Evolutionary conservation across 305 asterid genomes (phyloP), one percentile per base, ranked within the genome.

Genomic region (Coffea humblotiana): DNA sequence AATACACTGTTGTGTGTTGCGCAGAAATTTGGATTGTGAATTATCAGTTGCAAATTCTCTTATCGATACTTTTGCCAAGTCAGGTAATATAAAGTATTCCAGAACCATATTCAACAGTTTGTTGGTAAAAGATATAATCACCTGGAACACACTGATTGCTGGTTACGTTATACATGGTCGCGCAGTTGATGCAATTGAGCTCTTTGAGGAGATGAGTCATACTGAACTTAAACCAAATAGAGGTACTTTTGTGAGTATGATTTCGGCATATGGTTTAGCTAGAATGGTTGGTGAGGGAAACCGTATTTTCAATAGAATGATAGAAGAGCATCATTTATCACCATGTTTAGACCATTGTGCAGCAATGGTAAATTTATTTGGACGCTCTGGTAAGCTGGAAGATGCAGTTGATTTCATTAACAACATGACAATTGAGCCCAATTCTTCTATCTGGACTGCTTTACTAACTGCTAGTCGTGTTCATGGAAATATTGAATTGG

Each of bases 111-210:
- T 91, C 76, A 74, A 83, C 68, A 86, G 86, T 78, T 87, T 88
- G 92, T 85, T 83, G 29, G 84, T 88, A 65, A 82, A 88, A 75
- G 97, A 94, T 82, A 79, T 89, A 77, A 89, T 92, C 82, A 89
- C 97, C 49, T 94, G 98, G 98, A 94, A 92, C 88, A 78, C 98
- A 72, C 80, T 92, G 87, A 86, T 89, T 71, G 81, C 89, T 60
- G 92, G 88, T 82, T 90, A 88, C 83, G 93, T 90, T 69, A 82
- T 87, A 32, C 94, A 92, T 71, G 96, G 97, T 72, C 77, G 86
- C 81, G 76, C 77, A 8, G 76, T 48, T 35, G 88, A 85, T 52
- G 91, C 95, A 32, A 88, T 87, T 72, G 89, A 88, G 85, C 92
- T 92, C 74, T 92, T 90, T 78, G 84, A 86, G 60, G 88, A 83